Evolutionary conservation across 2,329 filamentous ascomycete genomes (phyloP).

Genomic region (Cryphonectria parasitica): DNA sequence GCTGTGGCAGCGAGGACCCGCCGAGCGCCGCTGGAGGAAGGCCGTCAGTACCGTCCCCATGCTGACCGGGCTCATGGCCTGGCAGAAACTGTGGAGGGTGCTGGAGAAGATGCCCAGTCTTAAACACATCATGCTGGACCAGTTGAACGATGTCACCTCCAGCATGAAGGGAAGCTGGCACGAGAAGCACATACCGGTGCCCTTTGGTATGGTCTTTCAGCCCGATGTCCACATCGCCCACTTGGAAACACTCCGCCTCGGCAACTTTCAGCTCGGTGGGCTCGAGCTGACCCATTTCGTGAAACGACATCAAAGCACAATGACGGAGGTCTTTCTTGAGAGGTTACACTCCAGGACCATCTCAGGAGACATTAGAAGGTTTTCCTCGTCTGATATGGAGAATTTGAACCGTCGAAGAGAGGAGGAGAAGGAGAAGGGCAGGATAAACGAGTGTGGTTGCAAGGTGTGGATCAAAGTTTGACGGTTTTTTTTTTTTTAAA

Average conservation of each 20-base stretch:
- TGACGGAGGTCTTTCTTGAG: background rate
- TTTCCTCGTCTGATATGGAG: too few relatives aligned
- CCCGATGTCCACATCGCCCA: background rate
- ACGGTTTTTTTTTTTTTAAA: too few relatives aligned
- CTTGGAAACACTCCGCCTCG: background rate
- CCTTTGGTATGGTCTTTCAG: background rate
- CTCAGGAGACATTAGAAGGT: background rate
- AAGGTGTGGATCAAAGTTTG: too few relatives aligned
- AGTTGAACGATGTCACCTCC: background rate
- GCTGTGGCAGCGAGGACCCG: background rate
- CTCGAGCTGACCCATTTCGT: background rate
- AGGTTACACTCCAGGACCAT: too few relatives aligned
- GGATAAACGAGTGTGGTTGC: too few relatives aligned
- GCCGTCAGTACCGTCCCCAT: background rate
- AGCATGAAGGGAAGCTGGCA: background rate
- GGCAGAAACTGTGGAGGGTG: background rate
- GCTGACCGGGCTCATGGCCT: background rate
- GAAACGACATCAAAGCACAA: background rate
- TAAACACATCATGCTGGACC: background rate
- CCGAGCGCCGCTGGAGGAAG: background rate
- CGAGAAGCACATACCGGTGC: background rate
- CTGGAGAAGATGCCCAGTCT: background rate
- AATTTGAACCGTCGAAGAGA: too few relatives aligned
- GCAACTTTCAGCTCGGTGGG: background rate
- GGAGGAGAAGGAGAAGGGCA: too few relatives aligned